Conservation (phyloP, 148 eudicot species). For the Cornus controversa region DNA sequence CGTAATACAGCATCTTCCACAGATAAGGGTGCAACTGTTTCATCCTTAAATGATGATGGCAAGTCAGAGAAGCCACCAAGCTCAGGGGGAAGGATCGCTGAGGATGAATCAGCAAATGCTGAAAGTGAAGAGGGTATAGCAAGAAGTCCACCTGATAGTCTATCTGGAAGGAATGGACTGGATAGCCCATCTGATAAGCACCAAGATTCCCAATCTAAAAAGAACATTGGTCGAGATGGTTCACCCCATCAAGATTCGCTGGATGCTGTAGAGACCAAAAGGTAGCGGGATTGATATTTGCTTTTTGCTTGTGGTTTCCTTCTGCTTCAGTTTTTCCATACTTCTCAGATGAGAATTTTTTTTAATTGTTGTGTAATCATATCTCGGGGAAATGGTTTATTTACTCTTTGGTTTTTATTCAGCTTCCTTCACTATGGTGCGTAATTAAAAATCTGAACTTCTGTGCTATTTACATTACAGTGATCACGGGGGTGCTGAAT, state of each 20-base stretch:
- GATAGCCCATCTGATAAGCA: conserved; percentile 48
- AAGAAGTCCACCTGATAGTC: conserved; percentile 65
- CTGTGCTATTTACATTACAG: conserved; percentile 39
- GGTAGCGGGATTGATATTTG: background rate
- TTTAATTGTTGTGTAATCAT: background rate
- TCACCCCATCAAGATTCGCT: conserved; percentile 78
- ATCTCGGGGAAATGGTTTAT: background rate
- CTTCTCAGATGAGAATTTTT: background rate
- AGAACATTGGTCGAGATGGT: conserved; percentile 39
- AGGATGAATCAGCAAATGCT: conserved; percentile 34
- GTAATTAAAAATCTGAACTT: conserved; percentile 9
- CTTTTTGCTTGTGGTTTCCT: background rate
- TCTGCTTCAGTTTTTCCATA: background rate
- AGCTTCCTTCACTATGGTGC: background rate
- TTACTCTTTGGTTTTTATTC: background rate
- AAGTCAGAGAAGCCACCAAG: conserved; percentile 34
- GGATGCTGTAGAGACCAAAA: conserved; percentile 42
- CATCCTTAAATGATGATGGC: conserved; percentile 41
- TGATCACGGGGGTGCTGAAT: conserved; percentile 50
- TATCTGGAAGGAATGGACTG: conserved; percentile 44
- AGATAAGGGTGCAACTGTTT: conserved; percentile 36
- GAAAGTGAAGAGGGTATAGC: conserved; percentile 41
- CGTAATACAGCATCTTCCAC: conserved; percentile 33
- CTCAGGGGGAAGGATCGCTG: conserved; percentile 28
- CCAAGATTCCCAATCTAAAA: conserved; percentile 35